phyloP scores from a whole-genome alignment of 495 filamentous ascomycete genomes.

The Annulohypoxylon moriforme region DNA sequence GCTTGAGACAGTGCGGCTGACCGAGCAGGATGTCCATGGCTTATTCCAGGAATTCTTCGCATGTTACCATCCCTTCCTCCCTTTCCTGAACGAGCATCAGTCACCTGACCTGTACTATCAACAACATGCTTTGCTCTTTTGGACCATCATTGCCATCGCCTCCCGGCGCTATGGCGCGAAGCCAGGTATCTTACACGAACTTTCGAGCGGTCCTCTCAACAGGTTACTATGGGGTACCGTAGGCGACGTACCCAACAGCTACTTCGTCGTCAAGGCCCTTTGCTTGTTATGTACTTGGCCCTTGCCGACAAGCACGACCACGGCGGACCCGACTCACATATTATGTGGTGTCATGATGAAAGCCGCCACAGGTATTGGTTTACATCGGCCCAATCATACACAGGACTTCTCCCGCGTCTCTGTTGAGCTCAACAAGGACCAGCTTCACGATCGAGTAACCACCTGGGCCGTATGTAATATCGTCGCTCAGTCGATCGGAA shows the following conservation, averaged over 20 bases:
- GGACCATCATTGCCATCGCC: slow-evolving; percentile 86
- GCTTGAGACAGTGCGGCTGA: slow-evolving; percentile 79
- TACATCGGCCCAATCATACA: slow-evolving; percentile 88
- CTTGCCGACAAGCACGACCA: slow-evolving; percentile 85
- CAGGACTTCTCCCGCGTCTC: slow-evolving; percentile 90
- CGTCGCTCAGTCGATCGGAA: slow-evolving; percentile 90
- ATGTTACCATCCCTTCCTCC: slow-evolving; percentile 85
- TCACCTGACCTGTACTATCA: slow-evolving; percentile 80
- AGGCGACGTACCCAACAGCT: slow-evolving; percentile 83
- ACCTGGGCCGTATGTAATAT: slow-evolving; percentile 96
- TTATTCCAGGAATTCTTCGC: slow-evolving; percentile 86
- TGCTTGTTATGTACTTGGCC: slow-evolving; percentile 93
- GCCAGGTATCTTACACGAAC: slow-evolving; percentile 70
- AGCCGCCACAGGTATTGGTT: slow-evolving; percentile 87
- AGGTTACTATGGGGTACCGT: slow-evolving; percentile 84
- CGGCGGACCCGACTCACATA: slow-evolving; percentile 89
- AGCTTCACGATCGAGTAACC: slow-evolving; percentile 83
- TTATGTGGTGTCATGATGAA: slow-evolving; percentile 93
- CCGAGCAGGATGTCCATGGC: slow-evolving; percentile 75
- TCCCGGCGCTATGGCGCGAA: slow-evolving; percentile 78
- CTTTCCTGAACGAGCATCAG: slow-evolving; percentile 78
- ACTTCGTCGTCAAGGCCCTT: slow-evolving; percentile 91
- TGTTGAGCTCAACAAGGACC: slow-evolving; percentile 84
- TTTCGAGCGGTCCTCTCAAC: slow-evolving; percentile 75
- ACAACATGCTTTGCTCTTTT: slow-evolving; percentile 81